A percentile compares a stretch with the other conserved stretches of the same genome.
These are phyloP conservation scores for Colletotrichum melonis DNA, from an alignment of 2,329 filamentous ascomycete genomes.

Conservation along the genomic window DNA sequence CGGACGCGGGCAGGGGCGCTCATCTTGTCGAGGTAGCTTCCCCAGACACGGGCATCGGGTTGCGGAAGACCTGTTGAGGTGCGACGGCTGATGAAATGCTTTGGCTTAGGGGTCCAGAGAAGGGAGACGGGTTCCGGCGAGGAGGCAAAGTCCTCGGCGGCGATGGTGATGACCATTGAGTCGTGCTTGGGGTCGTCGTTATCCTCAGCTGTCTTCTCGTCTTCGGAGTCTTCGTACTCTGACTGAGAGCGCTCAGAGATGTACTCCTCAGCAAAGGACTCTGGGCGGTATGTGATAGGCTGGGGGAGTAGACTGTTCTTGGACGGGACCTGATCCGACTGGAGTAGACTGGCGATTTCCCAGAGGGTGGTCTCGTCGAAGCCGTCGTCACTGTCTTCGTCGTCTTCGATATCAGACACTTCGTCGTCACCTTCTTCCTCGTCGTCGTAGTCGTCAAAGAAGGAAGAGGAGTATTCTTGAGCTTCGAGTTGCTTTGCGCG, in stretches of 20 bases:
- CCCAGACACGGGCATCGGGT: constrained; percentile 51
- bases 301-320: constrained; percentile 61
- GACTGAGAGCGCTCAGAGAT: constrained; percentile 42
- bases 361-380: constrained; percentile 73
- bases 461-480: constrained; percentile 60
- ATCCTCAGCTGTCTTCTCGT: constrained; percentile 41
- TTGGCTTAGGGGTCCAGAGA: constrained; percentile 33
- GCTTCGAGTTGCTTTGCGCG: constrained; percentile 50
- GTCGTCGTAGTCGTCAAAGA: constrained; percentile 71
- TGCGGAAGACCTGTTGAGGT: constrained; percentile 47
- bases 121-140: constrained; percentile 22
- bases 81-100: constrained; percentile 3
- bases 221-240: constrained; percentile 36
- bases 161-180: constrained; percentile 46
- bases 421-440: constrained; percentile 55
- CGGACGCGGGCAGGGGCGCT: constrained; percentile 43
- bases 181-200: constrained; percentile 39
- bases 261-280: constrained; percentile 44
- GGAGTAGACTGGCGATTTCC: constrained; percentile 72
- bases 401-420: constrained; percentile 47
- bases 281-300: constrained; percentile 26
- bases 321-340: constrained; percentile 62
- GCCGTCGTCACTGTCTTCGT: constrained; percentile 57
- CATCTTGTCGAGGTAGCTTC: constrained; percentile 44
- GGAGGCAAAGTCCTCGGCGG: constrained; percentile 39